Evolutionary conservation across 768 basidiomycete genomes (phyloP), one percentile per base, ranked within the genome.

Genomic region (Tricholoma terreum): DNA sequence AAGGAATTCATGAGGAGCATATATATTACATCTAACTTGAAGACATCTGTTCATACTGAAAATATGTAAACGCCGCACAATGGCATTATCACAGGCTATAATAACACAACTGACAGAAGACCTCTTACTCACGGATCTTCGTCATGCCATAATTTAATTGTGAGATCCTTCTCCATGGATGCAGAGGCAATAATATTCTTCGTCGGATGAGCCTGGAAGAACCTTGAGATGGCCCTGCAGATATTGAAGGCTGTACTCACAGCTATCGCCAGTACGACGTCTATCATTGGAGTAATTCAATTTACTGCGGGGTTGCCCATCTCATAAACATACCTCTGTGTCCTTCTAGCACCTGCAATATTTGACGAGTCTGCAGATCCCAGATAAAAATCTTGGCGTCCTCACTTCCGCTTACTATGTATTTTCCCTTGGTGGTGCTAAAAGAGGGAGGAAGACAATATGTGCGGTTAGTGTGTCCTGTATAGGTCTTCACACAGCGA

Each of bases 401-500:
- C 72, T 98, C 96, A 55, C 89, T 92, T 1, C 97, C 97, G 49
- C 90, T 85, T 4, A 96, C 81, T 45, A 98, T 80, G 70, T 86
- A 91, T 54, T 82, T 85, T 6, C 83, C 81, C 8, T 78, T 74
- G 0, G 81, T 83, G 38, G 77, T 79, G 56, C 75, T 76, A 67
- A 93, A 91, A 63, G 83, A 84, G 5, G 89, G 75, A 58, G 83
- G 80, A 57, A 94, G 77, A 63, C 90, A 94, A 62, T 87, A 96
- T 31, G 90, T 92, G 48, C 90, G 84, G 70, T 94, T 96, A 4
- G 78, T 77, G 67, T 96, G 94, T 0, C 94, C 93, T 0, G 80
- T 84, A 66, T 94, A 94, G 2, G 94, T 96, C 75, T 98, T 98
- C 21, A 96, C 86, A 63, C 93, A 93, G 58, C 88, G 87, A 4